phyloP scores from a whole-genome alignment of 345 rosid genomes.

The Corchorus olitorius region DNA sequence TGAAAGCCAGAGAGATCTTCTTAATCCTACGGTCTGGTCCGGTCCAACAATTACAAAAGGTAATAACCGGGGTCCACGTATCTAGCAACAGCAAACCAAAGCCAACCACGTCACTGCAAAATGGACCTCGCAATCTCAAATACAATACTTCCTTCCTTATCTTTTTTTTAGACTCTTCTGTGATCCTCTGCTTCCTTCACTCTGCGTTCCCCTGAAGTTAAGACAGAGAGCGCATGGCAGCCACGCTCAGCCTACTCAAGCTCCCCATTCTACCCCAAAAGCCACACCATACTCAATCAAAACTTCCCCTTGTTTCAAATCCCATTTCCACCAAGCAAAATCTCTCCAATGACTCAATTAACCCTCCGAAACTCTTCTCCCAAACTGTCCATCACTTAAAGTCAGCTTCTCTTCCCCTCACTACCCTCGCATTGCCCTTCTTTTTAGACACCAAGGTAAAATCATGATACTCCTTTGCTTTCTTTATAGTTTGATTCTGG shows the following conservation, averaged over 20 bases:
- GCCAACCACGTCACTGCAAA: neutral
- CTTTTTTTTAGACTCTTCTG: neutral
- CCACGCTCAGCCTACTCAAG: conserved; percentile 63
- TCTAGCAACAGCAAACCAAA: neutral
- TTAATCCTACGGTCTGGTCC: neutral
- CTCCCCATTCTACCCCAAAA: conserved; percentile 40
- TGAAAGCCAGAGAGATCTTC: neutral
- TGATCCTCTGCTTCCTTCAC: neutral
- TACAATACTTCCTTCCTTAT: conserved; percentile 12
- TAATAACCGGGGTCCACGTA: neutral
- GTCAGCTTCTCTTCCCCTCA: conserved; percentile 59
- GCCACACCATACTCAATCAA: conserved; percentile 19
- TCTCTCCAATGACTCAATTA: conserved; percentile 13
- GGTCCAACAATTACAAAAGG: neutral
- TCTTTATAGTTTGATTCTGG: neutral
- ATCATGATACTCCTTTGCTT: neutral
- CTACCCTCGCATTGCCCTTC: conserved; percentile 63
- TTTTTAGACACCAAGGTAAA: conserved; percentile 62
- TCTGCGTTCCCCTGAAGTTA: neutral
- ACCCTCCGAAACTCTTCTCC: conserved; percentile 29
- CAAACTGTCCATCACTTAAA: conserved; percentile 32
- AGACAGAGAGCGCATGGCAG: conserved; percentile 49
- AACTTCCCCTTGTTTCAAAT: conserved; percentile 18
- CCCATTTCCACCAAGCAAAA: conserved; percentile 20
- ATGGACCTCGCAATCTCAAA: neutral